phyloP scores from a whole-genome alignment of 164 flowering plant species.

The grape (Vitis vinifera) region ASM3070453v1 NC_081806.1:4074501-4075000 shows the following conservation, averaged over 20 bases:
- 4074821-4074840: neutral
- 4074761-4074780: constrained; percentile 1
- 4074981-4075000: no score
- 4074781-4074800: neutral
- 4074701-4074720: constrained; percentile 28
- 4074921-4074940: no score
- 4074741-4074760: constrained; percentile 5
- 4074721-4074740: constrained; percentile 23
- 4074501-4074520: neutral
- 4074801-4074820: neutral
- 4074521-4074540: neutral
- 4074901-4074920: no score
- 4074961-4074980: no score
- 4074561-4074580: constrained; percentile 24
- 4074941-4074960: no score
- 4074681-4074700: constrained; percentile 15
- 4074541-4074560: neutral
- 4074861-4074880: neutral
- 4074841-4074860: neutral
- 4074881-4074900: no score
- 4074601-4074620: constrained; percentile 14
- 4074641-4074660: constrained; percentile 4
- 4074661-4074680: constrained; percentile 6
- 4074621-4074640: constrained; percentile 26
- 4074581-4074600: constrained; percentile 20